Conservation (phyloP, 805 yeast species). For the Lipomyces oligophaga region DNA sequence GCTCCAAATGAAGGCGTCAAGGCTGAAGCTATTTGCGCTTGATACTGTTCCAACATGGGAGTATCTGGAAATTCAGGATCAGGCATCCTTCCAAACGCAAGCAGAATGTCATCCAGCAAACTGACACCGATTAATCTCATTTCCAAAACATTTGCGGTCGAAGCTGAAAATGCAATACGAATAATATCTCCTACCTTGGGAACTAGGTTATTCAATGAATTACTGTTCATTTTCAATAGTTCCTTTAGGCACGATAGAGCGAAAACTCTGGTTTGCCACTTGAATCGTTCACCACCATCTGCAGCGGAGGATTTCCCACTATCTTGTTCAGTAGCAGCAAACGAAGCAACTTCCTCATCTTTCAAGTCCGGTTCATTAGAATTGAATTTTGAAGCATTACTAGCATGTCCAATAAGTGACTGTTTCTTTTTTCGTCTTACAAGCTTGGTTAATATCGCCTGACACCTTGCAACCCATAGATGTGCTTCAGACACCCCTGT, state of each 20-base stretch:
- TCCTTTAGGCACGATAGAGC: constrained; percentile 39
- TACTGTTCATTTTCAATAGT: constrained; percentile 29
- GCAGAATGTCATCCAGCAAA: constrained; percentile 60
- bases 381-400: constrained; percentile 40
- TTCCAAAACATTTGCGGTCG: constrained; percentile 62
- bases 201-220: constrained; percentile 30
- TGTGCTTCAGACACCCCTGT: constrained; percentile 42
- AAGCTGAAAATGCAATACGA: constrained; percentile 72
- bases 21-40: constrained; percentile 90
- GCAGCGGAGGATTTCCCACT: constrained; percentile 23
- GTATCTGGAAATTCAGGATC: constrained; percentile 72
- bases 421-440: constrained; percentile 15
- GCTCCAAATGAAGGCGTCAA: constrained; percentile 77
- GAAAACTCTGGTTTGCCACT: constrained; percentile 45
- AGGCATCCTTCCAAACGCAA: constrained; percentile 53
- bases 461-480: constrained; percentile 58
- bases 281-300: constrained; percentile 37
- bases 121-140: constrained; percentile 64
- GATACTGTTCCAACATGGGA: constrained; percentile 81
- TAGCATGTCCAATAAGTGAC: constrained; percentile 39
- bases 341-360: constrained; percentile 49
- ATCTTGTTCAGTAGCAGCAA: constrained; percentile 33
- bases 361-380: constrained; percentile 35
- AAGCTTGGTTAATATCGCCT: constrained; percentile 39
- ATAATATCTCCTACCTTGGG: constrained; percentile 53